These are phyloP conservation scores for Saccharum hybrid DNA, from an alignment of 202 grass and related monocot species.

Conservation along the genomic window DNA sequence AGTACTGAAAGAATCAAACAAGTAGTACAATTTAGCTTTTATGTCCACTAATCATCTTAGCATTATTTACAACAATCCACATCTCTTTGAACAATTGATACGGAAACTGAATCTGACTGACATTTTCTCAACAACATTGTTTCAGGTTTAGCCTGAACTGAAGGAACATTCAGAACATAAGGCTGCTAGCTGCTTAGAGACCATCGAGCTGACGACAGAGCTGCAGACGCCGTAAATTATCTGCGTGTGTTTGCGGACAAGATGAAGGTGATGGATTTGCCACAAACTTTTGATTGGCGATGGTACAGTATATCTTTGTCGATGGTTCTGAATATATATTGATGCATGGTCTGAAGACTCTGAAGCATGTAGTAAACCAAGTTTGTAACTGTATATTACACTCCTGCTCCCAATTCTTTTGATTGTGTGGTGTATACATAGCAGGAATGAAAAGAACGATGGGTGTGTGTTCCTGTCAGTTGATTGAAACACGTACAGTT, in stretches of 20 bases:
- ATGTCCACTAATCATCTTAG: no score
- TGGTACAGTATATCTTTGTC: neutral
- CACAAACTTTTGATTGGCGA: neutral
- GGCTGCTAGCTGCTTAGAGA: neutral
- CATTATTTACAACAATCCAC: neutral
- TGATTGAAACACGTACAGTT: neutral
- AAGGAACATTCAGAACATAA: neutral
- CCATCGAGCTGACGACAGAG: neutral
- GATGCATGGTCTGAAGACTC: neutral
- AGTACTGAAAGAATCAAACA: no score
- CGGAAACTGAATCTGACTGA: neutral
- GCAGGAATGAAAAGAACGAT: constrained; percentile 29
- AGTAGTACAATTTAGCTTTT: no score
- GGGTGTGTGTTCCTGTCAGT: neutral
- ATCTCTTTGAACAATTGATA: neutral
- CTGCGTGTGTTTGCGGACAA: constrained; percentile 9
- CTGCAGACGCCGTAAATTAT: constrained; percentile 25
- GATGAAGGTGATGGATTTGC: constrained; percentile 17
- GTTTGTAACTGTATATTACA: constrained; percentile 50
- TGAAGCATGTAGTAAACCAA: constrained; percentile 38
- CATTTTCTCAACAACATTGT: neutral
- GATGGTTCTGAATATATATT: constrained; percentile 5
- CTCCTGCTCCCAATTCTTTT: constrained; percentile 48
- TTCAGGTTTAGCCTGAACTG: constrained; percentile 65
- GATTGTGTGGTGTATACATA: constrained; percentile 46